A percentile compares a stretch with the other conserved stretches of the same genome.
Evolutionary conservation across 768 basidiomycete species (phyloP).

Genomic region (Asterophora parasitica): DNA sequence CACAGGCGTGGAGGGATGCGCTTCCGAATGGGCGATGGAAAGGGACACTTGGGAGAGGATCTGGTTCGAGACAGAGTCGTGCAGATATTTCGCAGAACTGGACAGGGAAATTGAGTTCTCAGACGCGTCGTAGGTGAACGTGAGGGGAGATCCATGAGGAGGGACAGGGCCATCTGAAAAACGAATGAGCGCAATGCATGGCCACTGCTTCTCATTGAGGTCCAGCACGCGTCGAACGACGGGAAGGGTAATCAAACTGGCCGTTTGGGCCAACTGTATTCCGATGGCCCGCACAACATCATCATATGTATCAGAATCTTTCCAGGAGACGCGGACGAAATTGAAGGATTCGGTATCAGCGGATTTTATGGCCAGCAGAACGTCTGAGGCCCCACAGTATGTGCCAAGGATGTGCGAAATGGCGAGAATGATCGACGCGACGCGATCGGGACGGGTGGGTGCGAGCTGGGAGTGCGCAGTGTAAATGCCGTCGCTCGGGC

Average conservation of each 20-base stretch:
- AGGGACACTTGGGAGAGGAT: slow-evolving; percentile 22
- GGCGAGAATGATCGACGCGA: slow-evolving; percentile 17
- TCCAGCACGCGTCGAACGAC: slow-evolving; percentile 19
- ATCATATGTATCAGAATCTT: slow-evolving; percentile 19
- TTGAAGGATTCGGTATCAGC: slow-evolving; percentile 1
- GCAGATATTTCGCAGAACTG: slow-evolving; percentile 13
- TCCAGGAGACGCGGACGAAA: slow-evolving; percentile 24
- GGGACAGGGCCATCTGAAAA: slow-evolving; percentile 11
- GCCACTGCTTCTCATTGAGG: slow-evolving; percentile 20
- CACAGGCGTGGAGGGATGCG: slow-evolving; percentile 12
- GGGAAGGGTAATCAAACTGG: slow-evolving; percentile 7
- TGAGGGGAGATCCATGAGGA: slow-evolving; percentile 16
- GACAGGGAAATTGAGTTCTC: slow-evolving; percentile 10
- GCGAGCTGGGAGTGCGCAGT: neutral
- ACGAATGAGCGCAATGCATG: slow-evolving; percentile 23
- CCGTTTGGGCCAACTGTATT: neutral
- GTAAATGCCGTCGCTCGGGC: slow-evolving; percentile 13
- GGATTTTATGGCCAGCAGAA: slow-evolving; percentile 22
- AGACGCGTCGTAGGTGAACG: slow-evolving; percentile 1
- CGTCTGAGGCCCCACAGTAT: slow-evolving; percentile 26
- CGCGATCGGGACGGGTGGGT: neutral
- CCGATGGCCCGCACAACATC: slow-evolving; percentile 13
- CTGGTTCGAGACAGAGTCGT: slow-evolving; percentile 20
- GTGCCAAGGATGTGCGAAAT: slow-evolving; percentile 24
- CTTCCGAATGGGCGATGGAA: slow-evolving; percentile 15